A percentile compares a stretch with the other conserved stretches of the same genome.
These are phyloP conservation scores for Alternaria sp. DNA, from an alignment of 2,329 filamentous ascomycete species.

Conservation along the genomic window DNA sequence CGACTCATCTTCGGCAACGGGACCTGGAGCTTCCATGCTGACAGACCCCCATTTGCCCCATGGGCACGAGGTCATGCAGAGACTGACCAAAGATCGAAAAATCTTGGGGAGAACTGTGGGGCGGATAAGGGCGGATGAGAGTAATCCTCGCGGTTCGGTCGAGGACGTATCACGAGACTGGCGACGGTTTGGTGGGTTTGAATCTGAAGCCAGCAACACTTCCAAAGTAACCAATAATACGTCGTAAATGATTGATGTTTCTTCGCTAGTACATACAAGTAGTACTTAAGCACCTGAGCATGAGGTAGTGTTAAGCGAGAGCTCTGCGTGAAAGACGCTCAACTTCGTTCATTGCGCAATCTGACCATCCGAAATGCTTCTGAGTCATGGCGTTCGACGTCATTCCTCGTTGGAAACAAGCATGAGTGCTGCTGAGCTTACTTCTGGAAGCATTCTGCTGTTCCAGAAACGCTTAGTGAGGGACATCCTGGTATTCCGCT, in stretches of 20 bases:
- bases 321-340: background rate
- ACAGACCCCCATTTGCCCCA: background rate
- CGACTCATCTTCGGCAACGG: background rate
- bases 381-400: background rate
- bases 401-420: background rate
- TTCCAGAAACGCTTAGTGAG: slow-evolving; percentile 2
- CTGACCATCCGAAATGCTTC: background rate
- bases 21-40: background rate
- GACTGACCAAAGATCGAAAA: background rate
- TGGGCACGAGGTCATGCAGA: background rate
- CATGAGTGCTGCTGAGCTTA: background rate
- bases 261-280: too few species aligned
- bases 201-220: background rate
- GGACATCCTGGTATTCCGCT: background rate
- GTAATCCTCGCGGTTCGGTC: background rate
- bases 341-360: background rate
- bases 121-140: slow-evolving; percentile 5
- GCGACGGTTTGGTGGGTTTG: background rate
- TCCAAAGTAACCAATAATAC: background rate
- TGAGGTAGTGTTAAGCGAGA: background rate
- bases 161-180: background rate
- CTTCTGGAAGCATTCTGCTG: background rate
- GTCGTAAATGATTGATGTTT: too few species aligned
- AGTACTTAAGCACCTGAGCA: background rate
- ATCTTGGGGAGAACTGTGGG: background rate